Conservation (phyloP, 257 asterid species). For the Fraxinus excelsior region DNA sequence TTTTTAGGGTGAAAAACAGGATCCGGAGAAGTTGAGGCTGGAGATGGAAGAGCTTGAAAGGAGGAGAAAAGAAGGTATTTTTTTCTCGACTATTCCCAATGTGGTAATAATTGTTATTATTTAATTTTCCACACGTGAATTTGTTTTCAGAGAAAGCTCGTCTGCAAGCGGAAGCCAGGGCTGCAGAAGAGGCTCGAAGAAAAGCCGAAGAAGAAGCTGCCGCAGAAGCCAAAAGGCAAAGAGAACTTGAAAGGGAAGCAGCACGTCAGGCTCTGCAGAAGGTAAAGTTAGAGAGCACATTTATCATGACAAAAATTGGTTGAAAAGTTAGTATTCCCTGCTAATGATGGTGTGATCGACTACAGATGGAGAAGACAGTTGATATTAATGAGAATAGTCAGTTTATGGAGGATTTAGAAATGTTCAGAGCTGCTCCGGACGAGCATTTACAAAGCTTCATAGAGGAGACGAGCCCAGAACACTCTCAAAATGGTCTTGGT, state of each 20-base stretch:
- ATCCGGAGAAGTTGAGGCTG: constrained; percentile 60
- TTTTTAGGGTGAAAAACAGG: constrained; percentile 58
- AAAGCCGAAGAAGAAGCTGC: constrained; percentile 72
- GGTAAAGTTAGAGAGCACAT: constrained; percentile 40
- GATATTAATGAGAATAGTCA: constrained; percentile 70
- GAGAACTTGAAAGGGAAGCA: constrained; percentile 85
- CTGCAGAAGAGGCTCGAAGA: constrained; percentile 72
- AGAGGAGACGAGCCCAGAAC: constrained; percentile 65
- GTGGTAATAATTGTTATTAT: background rate
- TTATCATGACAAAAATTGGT: background rate
- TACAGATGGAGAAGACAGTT: constrained; percentile 81
- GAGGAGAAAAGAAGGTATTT: constrained; percentile 68
- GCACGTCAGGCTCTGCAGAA: constrained; percentile 79
- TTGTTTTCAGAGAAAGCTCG: constrained; percentile 68
- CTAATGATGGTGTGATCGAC: constrained; percentile 7
- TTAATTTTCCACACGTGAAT: background rate
- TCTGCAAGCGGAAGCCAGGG: constrained; percentile 78
- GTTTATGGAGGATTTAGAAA: constrained; percentile 67
- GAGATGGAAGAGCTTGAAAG: constrained; percentile 77
- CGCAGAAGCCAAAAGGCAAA: constrained; percentile 59
- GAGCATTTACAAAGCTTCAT: constrained; percentile 49
- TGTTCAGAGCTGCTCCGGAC: constrained; percentile 62
- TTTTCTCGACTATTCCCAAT: constrained; percentile 13
- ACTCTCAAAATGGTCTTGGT: constrained; percentile 48
- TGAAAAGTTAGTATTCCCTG: background rate